Conservation (phyloP, 1,284 basidiomycete genomes). For the Cutaneotrichosporon dermatis region DNA sequence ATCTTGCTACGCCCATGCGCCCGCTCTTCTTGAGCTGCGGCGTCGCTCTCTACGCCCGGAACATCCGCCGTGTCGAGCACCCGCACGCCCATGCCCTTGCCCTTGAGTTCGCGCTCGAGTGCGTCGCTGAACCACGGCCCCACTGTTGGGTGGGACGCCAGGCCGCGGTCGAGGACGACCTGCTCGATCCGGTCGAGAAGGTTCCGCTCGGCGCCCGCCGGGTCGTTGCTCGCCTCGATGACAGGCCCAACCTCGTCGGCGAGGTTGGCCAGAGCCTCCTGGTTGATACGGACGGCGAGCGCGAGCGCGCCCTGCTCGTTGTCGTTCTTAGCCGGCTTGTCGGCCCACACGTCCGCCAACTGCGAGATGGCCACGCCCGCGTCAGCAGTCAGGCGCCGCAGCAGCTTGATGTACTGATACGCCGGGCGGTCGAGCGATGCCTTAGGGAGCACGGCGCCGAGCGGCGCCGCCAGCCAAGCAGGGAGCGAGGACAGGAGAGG, state of each 20-base stretch:
- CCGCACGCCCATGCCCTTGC: neutral
- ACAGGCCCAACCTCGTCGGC: constrained; percentile 5
- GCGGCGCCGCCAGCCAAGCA: neutral
- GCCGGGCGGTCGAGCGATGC: constrained; percentile 15
- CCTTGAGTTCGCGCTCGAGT: neutral
- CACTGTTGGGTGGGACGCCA: neutral
- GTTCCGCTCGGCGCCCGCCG: constrained; percentile 4
- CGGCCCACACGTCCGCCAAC: constrained; percentile 34
- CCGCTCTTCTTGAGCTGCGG: neutral
- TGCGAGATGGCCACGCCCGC: constrained; percentile 35
- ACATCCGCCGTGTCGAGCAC: neutral
- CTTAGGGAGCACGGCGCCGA: constrained; percentile 5
- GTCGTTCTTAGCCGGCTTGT: neutral
- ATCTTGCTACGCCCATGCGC: too few relatives aligned
- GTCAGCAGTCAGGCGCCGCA: constrained; percentile 33
- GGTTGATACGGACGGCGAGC: neutral
- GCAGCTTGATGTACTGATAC: constrained; percentile 30
- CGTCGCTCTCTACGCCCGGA: neutral
- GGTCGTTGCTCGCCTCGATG: constrained; percentile 1
- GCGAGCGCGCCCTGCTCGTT: neutral
- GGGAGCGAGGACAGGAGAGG: constrained; percentile 12
- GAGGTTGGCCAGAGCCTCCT: neutral
- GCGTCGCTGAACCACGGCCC: neutral
- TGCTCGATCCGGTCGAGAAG: constrained; percentile 16
- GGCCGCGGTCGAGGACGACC: neutral